These are phyloP conservation scores for Pseudogymnoascus sp. DNA, from an alignment of 2,329 filamentous ascomycete genomes.

Conservation along the genomic window DNA sequence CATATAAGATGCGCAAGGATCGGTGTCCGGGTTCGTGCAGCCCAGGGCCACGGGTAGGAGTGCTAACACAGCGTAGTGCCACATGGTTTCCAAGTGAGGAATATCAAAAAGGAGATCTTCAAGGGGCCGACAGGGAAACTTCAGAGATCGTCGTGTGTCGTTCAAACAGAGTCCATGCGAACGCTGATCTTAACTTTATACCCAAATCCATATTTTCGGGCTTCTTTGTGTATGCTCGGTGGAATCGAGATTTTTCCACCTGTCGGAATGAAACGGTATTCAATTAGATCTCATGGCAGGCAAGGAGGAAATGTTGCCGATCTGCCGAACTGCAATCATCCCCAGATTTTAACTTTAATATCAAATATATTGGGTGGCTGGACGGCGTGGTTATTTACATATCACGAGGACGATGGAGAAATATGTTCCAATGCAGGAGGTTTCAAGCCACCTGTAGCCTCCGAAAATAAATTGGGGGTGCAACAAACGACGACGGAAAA, in stretches of 20 bases:
- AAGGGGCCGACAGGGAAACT: not conserved
- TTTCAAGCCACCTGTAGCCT: not conserved
- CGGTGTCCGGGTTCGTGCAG: not conserved
- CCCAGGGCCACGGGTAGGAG: not conserved
- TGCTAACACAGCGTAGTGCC: not conserved
- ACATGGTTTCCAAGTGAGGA: constrained; percentile 2
- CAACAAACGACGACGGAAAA: not conserved
- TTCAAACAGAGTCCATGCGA: not conserved
- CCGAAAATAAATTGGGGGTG: not conserved
- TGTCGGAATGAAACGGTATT: not conserved
- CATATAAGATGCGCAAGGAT: constrained; percentile 2
- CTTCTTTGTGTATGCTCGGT: not conserved
- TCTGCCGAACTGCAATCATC: not conserved
- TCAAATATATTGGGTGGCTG: not conserved
- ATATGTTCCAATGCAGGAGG: not conserved
- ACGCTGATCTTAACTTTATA: constrained; percentile 6
- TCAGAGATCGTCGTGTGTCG: not conserved
- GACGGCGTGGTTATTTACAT: not conserved
- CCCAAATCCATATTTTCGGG: not conserved
- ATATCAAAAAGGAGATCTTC: not conserved
- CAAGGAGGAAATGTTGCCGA: not conserved
- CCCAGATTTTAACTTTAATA: not conserved
- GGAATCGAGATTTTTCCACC: not conserved
- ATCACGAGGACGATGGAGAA: not conserved
- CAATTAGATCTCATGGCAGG: not conserved